These are phyloP conservation scores for Gynandropsis gynandra DNA, from an alignment of 345 rosid genomes.

Conservation along the genomic window DNA sequence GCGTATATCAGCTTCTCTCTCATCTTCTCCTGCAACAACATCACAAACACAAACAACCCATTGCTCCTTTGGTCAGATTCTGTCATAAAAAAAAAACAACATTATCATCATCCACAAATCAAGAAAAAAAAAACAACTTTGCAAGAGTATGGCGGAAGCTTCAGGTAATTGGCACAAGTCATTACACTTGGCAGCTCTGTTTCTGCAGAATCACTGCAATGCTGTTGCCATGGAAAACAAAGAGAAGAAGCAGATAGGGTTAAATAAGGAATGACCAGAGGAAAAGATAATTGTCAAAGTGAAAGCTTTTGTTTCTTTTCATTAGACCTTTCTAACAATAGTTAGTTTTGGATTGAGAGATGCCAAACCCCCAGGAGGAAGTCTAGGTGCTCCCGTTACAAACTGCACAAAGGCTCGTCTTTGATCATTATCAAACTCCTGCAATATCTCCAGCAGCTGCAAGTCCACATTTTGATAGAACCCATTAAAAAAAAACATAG, in stretches of 20 bases:
- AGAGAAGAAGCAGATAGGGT: neutral
- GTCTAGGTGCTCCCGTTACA: conserved; percentile 91
- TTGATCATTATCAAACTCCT: conserved; percentile 55
- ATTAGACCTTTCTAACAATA: conserved; percentile 74
- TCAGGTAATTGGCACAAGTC: conserved; percentile 97
- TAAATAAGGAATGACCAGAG: neutral
- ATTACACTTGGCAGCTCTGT: conserved; percentile 89
- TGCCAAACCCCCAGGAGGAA: conserved; percentile 91
- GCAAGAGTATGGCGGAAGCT: conserved; percentile 87
- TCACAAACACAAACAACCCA: conserved; percentile 8
- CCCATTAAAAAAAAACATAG: conserved; percentile 18
- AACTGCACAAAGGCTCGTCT: conserved; percentile 82
- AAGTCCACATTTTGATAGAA: too few relatives aligned
- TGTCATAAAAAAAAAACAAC: neutral
- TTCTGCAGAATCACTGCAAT: conserved; percentile 55
- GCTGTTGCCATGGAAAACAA: conserved; percentile 38
- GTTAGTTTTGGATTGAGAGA: conserved; percentile 86
- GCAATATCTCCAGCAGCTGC: conserved; percentile 75
- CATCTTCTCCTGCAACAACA: conserved; percentile 71
- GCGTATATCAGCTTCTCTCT: conserved; percentile 83
- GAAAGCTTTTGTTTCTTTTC: neutral
- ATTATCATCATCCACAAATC: conserved; percentile 2
- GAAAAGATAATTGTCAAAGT: neutral
- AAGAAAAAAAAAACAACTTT: conserved; percentile 44
- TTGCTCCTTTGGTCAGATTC: too few relatives aligned